A percentile compares a stretch with the other conserved stretches of the same genome.
Conservation (phyloP, 73 alveolate genomes). For the Symbiodinium natans region DNA sequence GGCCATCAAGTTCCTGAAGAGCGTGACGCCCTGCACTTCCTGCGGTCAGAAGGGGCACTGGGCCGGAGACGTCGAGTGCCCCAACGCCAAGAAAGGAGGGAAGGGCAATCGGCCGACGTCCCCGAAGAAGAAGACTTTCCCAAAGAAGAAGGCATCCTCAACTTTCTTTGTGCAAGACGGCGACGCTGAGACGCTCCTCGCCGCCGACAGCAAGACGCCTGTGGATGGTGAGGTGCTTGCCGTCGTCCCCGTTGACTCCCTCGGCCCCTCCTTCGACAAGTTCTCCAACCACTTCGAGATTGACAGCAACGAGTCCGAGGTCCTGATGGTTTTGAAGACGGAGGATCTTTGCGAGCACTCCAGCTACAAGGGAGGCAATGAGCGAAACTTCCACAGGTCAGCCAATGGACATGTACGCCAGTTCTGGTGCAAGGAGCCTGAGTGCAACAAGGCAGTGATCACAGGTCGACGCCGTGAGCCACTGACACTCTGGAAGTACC, state of each 20-base stretch:
- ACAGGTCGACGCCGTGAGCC: not conserved
- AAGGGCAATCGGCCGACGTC: not conserved
- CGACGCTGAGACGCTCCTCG: not conserved
- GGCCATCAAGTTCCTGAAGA: constrained; percentile 33
- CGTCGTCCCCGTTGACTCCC: not conserved
- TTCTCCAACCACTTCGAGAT: not conserved
- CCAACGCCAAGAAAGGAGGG: not conserved
- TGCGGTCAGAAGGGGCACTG: constrained; percentile 24
- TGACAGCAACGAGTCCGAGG: not conserved
- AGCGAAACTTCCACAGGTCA: not conserved
- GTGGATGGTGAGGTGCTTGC: not conserved
- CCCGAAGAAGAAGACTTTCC: not conserved
- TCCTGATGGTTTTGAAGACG: not conserved
- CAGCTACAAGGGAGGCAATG: not conserved
- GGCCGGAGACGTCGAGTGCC: not conserved
- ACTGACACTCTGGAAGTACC: not conserved
- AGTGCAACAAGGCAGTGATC: not conserved
- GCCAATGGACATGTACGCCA: not conserved
- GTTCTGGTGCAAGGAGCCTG: not conserved
- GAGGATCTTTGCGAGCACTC: not conserved
- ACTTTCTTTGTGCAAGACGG: constrained; percentile 23
- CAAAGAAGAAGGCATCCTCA: constrained; percentile 15
- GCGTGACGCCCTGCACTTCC: constrained; percentile 9
- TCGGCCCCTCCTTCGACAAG: not conserved
- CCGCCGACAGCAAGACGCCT: not conserved